Base-by-base conservation (phyloP, 495 filamentous ascomycete species). In the Talaromyces liani region DNA sequence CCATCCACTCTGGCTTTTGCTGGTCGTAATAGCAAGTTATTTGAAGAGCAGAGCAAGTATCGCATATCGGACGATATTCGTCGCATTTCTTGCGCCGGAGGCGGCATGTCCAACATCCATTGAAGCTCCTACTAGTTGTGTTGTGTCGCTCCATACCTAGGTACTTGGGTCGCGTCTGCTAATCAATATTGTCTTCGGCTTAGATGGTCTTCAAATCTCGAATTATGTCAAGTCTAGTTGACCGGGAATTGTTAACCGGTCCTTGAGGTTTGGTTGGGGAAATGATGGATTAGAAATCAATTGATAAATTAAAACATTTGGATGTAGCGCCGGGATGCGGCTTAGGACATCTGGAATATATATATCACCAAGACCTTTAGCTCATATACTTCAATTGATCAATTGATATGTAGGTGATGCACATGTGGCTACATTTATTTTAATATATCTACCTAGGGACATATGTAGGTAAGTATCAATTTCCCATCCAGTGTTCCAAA, bases 21-120 rank as follows among this genome's bases (percentile, higher is more conserved):
- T 75, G 68, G 61, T 64, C 67, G 63, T 75, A 81, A 51, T 82
- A 65, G 66, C 82, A 85, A 33, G 78, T 75, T 65, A 84, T 80
- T 61, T 73, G 68, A 25, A 84, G 77, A 16, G 72, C 61, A 25
- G 65, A 61, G 67, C 82, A 86, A n/a, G 39, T 66, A 7, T 71
- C 67, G 66, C 82, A 86, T 6, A 76, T 63, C 18, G 83, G 82
- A 0, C 68, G 75, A 5, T 57, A 64, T 66, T 82, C 77, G 63
- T 85, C 82, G 68, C 82, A 84, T 67, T 82, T 83, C 65, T 85
- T 84, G 61, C 79, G 79, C 16, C 82, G 74, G 12, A 84, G 74
- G 8, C 82, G 75, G 65, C 82, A 85, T n/a, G 82, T 84, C 82
- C 82, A 84, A 66, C 83, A 83, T 24, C 80, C 82, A 36, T 77